Base-by-base conservation (phyloP, 352 stramenopile species). In the Pythium myriotylum region DNA sequence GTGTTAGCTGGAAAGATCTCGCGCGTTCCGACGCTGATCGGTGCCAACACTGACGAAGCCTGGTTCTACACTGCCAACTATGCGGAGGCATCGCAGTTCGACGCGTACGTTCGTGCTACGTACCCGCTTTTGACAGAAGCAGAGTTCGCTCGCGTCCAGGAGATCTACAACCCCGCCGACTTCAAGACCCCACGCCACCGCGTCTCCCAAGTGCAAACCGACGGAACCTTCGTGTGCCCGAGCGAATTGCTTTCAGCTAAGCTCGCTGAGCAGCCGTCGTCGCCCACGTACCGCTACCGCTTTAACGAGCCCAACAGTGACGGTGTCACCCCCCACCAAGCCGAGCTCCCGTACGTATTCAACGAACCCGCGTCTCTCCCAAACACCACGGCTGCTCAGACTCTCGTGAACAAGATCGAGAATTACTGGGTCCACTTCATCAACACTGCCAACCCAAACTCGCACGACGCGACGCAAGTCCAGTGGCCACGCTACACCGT, bases 371-470 rank as follows among this genome's bases (percentile, higher is more conserved):
- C 10, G 9, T 32, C n/a, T 14, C 22, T 54, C 13, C 13, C 42
- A 9, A 9, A 57, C 4, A 26, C 46, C 42, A 14, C 27, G n/a
- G 27, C 26, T 10, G 32, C 19, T 13, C 27, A 62, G 43, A 29
- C 19, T 3, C 17, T 62, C 9, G 54, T 43, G 41, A 8, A 20
- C 4, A 16, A 53, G 19, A 22, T 62, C 10, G 27, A 54, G 22
- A 32, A 7, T 5, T 62, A 46, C 54, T 62, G 54, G 54, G 52
- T 45, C 3, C 33, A 43, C n/a, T 62, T 62, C 43, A 33, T 14
- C 42, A 27, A 49, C 42, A 23, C 19, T 8, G 14, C 42, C 19
- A 29, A 49, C 42, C 19, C 6, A 17, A 24, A 20, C 5, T n/a
- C 26, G 26, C 27, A 56, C 17, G 12, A 19, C 13, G 17, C n/a